A percentile compares a stretch with the other conserved stretches of the same genome.
These are phyloP conservation scores for Pleomassaria siparia DNA, from an alignment of 2,329 filamentous ascomycete species.

Conservation along the genomic window DNA sequence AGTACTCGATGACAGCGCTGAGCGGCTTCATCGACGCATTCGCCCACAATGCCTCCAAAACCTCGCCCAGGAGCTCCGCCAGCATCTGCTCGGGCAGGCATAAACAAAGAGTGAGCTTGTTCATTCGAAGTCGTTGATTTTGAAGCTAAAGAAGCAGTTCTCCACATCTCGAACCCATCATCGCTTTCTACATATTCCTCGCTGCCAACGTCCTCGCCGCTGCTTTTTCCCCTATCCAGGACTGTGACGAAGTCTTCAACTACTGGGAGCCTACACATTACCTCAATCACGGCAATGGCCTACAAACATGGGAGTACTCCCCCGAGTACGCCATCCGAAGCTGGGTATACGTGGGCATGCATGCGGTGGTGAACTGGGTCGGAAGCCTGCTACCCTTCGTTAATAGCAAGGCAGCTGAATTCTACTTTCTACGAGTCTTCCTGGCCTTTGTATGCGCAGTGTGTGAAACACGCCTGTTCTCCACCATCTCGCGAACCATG, in stretches of 20 bases:
- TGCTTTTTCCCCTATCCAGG: constrained; percentile 84
- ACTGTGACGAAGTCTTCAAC: constrained; percentile 98
- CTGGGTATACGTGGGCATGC: constrained; percentile 85
- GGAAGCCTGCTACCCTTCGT: constrained; percentile 56
- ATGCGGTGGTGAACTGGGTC: constrained; percentile 71
- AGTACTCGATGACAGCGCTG: not conserved
- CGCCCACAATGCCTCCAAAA: constrained; percentile 1
- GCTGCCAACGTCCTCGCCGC: constrained; percentile 74
- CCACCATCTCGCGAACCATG: constrained; percentile 72
- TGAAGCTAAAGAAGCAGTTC: constrained; percentile 20
- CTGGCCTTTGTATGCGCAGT: constrained; percentile 77
- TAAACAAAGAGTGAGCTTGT: not conserved
- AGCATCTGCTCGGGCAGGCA: not conserved
- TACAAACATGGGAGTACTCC: constrained; percentile 99
- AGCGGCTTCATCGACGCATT: not conserved
- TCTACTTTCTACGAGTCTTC: constrained; percentile 79
- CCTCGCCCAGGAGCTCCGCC: not conserved
- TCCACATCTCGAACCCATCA: constrained; percentile 64
- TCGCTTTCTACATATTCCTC: constrained; percentile 80
- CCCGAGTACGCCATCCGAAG: constrained; percentile 92
- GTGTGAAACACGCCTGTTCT: constrained; percentile 80
- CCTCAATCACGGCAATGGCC: constrained; percentile 84
- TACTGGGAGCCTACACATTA: constrained; percentile 99
- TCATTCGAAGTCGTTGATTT: not conserved
- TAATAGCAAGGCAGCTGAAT: constrained; percentile 61